Percentiles rank a stretch among this genome's conserved stretches.
These are phyloP conservation scores for Sarocladium strictum DNA, from an alignment of 2,329 filamentous ascomycete genomes.

Conservation along the genomic window DNA sequence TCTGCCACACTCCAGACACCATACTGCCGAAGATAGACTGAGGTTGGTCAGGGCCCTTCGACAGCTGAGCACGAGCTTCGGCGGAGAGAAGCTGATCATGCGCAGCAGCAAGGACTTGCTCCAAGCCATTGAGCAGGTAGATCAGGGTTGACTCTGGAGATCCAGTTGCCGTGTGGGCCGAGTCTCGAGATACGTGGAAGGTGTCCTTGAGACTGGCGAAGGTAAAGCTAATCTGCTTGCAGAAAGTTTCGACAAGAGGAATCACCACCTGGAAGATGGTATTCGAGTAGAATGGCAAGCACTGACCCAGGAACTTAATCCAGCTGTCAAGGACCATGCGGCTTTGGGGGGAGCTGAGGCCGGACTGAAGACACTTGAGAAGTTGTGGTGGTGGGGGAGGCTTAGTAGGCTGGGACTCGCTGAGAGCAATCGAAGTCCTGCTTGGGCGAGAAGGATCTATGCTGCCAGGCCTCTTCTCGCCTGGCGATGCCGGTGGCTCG, in stretches of 20 bases:
- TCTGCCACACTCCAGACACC: slow-evolving; percentile 83
- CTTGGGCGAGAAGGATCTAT: slow-evolving; percentile 35
- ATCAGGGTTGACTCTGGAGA: slow-evolving; percentile 68
- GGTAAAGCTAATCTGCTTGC: slow-evolving; percentile 65
- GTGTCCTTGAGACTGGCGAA: slow-evolving; percentile 66
- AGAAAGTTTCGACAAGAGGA: slow-evolving; percentile 85
- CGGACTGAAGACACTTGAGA: slow-evolving; percentile 78
- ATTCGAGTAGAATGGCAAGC: slow-evolving; percentile 76
- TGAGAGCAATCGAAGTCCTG: slow-evolving; percentile 29
- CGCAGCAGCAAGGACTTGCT: slow-evolving; percentile 80
- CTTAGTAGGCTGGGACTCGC: slow-evolving; percentile 16
- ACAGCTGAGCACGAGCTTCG: slow-evolving; percentile 60
- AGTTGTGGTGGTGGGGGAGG: slow-evolving; percentile 59
- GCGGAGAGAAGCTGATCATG: slow-evolving; percentile 78
- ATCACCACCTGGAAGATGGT: slow-evolving; percentile 87
- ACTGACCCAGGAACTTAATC: slow-evolving; percentile 78
- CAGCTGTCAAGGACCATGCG: slow-evolving; percentile 82
- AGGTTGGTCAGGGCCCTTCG: slow-evolving; percentile 75
- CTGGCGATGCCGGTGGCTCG: slow-evolving; percentile 38
- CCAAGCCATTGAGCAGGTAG: slow-evolving; percentile 84
- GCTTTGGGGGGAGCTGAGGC: slow-evolving; percentile 68
- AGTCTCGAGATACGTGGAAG: slow-evolving; percentile 38
- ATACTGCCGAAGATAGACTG: slow-evolving; percentile 92
- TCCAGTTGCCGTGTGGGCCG: slow-evolving; percentile 18
- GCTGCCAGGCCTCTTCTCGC: slow-evolving; percentile 40